Percentiles rank a stretch among this genome's conserved stretches.
Evolutionary conservation across 176 grass and related monocot species (phyloP).

Genomic region (Zea luxurians): DNA sequence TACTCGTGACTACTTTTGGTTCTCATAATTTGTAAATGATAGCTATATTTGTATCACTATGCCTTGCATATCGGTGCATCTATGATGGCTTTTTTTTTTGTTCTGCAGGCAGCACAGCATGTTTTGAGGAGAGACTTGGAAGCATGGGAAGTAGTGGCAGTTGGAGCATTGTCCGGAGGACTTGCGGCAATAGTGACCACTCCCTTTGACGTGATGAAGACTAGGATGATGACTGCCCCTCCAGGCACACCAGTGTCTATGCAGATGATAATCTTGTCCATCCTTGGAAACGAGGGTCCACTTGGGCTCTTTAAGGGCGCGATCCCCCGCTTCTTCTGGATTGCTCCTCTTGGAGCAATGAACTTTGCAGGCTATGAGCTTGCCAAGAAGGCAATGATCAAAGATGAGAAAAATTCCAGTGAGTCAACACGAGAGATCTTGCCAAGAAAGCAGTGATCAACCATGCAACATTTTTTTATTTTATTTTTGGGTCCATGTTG

Average conservation of each 20-base stretch:
- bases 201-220: conserved; percentile 97
- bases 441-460: conserved; percentile 79
- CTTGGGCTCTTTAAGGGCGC: conserved; percentile 89
- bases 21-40: background rate
- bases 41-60: background rate
- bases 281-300: conserved; percentile 81
- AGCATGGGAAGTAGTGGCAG: conserved; percentile 81
- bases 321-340: conserved; percentile 89
- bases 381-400: conserved; percentile 85
- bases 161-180: conserved; percentile 86
- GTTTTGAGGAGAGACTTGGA: conserved; percentile 71
- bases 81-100: background rate
- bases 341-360: conserved; percentile 93
- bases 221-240: conserved; percentile 89
- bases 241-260: conserved; percentile 80
- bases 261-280: conserved; percentile 87
- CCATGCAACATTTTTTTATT: conserved; percentile 4
- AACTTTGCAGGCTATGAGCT: conserved; percentile 97
- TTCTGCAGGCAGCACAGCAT: conserved; percentile 65
- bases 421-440: conserved; percentile 44
- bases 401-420: conserved; percentile 37
- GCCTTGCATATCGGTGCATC: conserved; percentile 1
- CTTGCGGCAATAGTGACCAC: conserved; percentile 87
- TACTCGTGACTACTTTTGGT: no score
- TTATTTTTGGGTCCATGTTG: background rate